phyloP scores from a whole-genome alignment of 2,329 filamentous ascomycete species.

The Fusarium mundagurra region DNA sequence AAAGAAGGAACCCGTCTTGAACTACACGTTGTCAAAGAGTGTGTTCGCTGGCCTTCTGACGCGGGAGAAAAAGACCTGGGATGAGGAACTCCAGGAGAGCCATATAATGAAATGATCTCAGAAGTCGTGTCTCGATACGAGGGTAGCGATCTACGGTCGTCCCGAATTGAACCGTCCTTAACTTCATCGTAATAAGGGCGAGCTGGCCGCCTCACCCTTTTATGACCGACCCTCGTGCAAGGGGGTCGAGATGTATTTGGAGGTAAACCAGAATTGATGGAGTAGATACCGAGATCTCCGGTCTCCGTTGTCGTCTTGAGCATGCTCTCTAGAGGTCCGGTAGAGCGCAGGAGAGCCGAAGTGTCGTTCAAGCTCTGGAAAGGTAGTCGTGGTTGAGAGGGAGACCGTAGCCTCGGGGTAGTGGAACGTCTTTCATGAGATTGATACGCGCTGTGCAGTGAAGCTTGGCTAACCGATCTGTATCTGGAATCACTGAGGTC shows the following conservation, averaged over 20 bases:
- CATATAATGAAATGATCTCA: conserved; percentile 66
- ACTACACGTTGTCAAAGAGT: conserved; percentile 64
- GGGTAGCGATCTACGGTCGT: conserved; percentile 57
- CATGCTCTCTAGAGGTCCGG: conserved; percentile 70
- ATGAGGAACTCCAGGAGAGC: conserved; percentile 57
- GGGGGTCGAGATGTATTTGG: conserved; percentile 45
- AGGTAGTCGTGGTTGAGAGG: conserved; percentile 49
- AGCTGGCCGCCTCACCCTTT: conserved; percentile 42
- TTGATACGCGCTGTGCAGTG: conserved; percentile 48
- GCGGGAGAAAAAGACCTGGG: conserved; percentile 55
- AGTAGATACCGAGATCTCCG: conserved; percentile 71
- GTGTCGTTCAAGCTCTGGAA: conserved; percentile 58
- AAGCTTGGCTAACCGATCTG: conserved; percentile 54
- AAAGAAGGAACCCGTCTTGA: conserved; percentile 58
- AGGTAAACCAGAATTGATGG: conserved; percentile 53
- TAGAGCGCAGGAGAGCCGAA: conserved; percentile 55
- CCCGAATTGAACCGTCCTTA: conserved; percentile 47
- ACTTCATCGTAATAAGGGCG: conserved; percentile 45
- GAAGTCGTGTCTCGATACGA: conserved; percentile 63
- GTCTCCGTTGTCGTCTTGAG: conserved; percentile 73
- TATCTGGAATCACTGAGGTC: conserved; percentile 41
- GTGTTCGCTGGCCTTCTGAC: conserved; percentile 60
- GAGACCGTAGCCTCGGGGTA: conserved; percentile 30
- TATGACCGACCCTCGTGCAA: conserved; percentile 44
- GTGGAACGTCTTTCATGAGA: conserved; percentile 37